Percentiles rank a stretch among this genome's conserved stretches.
phyloP scores from a whole-genome alignment of 306 rosid species.

The Vigna reflexopilosa region DNA sequence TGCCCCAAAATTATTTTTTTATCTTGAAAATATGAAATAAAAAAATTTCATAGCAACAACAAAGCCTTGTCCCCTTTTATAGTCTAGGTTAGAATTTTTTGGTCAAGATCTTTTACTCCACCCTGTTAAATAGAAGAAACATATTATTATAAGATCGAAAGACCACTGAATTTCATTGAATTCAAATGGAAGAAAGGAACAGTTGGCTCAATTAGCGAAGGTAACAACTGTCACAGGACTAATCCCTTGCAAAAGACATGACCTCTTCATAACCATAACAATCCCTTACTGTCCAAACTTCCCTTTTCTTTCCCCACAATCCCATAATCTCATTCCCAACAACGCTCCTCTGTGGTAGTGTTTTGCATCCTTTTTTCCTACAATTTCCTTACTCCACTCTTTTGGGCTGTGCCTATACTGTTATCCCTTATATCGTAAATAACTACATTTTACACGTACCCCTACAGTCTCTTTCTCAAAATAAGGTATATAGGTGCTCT shows the following conservation, averaged over 20 bases:
- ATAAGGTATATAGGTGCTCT: neutral
- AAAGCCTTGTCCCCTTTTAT: slow-evolving; percentile 10
- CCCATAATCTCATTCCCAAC: neutral
- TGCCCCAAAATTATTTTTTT: neutral
- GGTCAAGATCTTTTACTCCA: neutral
- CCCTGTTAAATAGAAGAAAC: neutral
- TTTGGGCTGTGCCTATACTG: neutral
- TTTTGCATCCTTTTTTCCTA: neutral
- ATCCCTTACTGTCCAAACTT: neutral
- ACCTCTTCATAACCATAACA: slow-evolving; percentile 1
- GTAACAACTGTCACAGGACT: neutral
- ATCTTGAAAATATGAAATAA: neutral
- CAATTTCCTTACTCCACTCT: neutral
- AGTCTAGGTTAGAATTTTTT: neutral
- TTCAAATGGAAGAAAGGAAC: neutral
- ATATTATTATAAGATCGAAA: neutral
- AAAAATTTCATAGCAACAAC: neutral
- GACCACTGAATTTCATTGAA: neutral
- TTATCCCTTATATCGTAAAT: neutral
- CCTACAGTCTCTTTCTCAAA: neutral
- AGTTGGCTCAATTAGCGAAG: neutral
- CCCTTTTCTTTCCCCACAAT: neutral
- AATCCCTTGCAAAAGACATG: neutral
- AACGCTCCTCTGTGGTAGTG: neutral
- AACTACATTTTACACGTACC: too few species aligned